Conservation (phyloP, 2,329 filamentous ascomycete species). For the Fusarium albidum region DNA sequence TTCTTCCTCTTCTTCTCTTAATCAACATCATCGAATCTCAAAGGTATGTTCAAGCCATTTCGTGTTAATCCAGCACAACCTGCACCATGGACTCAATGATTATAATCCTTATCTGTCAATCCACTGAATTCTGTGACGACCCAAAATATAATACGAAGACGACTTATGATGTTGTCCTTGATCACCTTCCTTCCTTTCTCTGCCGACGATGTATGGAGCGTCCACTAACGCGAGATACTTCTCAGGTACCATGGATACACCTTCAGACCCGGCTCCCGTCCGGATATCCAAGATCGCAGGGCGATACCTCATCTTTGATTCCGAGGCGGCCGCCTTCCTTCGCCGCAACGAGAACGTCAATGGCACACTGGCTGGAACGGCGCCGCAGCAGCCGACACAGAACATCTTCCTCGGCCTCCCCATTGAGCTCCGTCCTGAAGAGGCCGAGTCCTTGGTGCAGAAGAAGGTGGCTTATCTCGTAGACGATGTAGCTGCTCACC, state of each 20-base stretch:
- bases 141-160: conserved; percentile 54
- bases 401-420: conserved; percentile 93
- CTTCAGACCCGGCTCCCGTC: conserved; percentile 55
- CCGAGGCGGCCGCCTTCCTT: conserved; percentile 78
- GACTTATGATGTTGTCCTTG: conserved; percentile 49
- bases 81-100: conserved; percentile 51
- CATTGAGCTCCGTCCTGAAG: conserved; percentile 89
- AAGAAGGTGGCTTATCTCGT: conserved; percentile 80
- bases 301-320: conserved; percentile 90
- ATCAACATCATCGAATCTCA: conserved; percentile 27
- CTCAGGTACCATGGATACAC: conserved; percentile 34
- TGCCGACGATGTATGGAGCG: conserved; percentile 5
- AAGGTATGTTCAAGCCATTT: conserved; percentile 32
- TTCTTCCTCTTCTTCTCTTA: conserved; percentile 24
- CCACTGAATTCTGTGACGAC: conserved; percentile 61
- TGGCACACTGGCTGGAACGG: conserved; percentile 84
- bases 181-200: conserved; percentile 12
- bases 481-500: conserved; percentile 79
- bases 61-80: not conserved
- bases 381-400: conserved; percentile 92
- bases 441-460: conserved; percentile 82
- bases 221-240: conserved; percentile 31
- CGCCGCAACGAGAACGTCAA: conserved; percentile 85
- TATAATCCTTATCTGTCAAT: conserved; percentile 66
- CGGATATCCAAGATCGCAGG: conserved; percentile 83